Conservation (phyloP, 192 early-diverging fungal genomes). For the Obelidium mucronatum region DNA sequence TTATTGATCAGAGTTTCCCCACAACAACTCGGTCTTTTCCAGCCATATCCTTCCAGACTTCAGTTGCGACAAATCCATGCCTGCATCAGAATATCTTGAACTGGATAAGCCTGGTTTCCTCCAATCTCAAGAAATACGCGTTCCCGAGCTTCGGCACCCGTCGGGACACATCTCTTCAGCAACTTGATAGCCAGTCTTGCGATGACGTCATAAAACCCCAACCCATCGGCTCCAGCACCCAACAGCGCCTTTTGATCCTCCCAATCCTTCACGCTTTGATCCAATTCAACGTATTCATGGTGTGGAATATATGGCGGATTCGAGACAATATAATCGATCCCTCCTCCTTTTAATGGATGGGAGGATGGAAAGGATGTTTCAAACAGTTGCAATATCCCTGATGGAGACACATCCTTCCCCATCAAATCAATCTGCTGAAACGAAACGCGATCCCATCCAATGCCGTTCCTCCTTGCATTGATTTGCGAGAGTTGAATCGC, state of each 20-base stretch:
- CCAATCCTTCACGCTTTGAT: constrained; percentile 82
- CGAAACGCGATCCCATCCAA: background rate
- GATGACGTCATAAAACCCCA: constrained; percentile 66
- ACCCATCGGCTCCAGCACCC: constrained; percentile 62
- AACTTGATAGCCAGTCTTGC: constrained; percentile 47
- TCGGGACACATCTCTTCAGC: constrained; percentile 33
- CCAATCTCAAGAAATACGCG: constrained; percentile 87
- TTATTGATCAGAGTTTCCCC: background rate
- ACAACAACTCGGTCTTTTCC: constrained; percentile 69
- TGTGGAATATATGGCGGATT: constrained; percentile 92
- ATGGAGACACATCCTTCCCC: too few species aligned
- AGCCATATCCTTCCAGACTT: constrained; percentile 83
- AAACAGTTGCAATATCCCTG: background rate
- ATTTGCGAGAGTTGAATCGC: constrained; percentile 68
- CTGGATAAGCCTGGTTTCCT: constrained; percentile 65
- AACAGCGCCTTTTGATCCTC: constrained; percentile 83
- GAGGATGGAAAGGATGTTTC: background rate
- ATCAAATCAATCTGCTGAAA: background rate
- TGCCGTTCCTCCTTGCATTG: constrained; percentile 39
- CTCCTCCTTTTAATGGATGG: background rate
- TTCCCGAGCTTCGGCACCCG: constrained; percentile 47
- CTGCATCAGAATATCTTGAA: constrained; percentile 53
- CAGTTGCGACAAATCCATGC: constrained; percentile 61
- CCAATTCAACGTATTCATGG: constrained; percentile 70
- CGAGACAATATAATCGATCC: constrained; percentile 74